A percentile compares a stretch with the other conserved stretches of the same genome.
These are phyloP conservation scores for Boletus rufocinnamomeus DNA, from an alignment of 768 basidiomycete genomes.

Conservation along the genomic window DNA sequence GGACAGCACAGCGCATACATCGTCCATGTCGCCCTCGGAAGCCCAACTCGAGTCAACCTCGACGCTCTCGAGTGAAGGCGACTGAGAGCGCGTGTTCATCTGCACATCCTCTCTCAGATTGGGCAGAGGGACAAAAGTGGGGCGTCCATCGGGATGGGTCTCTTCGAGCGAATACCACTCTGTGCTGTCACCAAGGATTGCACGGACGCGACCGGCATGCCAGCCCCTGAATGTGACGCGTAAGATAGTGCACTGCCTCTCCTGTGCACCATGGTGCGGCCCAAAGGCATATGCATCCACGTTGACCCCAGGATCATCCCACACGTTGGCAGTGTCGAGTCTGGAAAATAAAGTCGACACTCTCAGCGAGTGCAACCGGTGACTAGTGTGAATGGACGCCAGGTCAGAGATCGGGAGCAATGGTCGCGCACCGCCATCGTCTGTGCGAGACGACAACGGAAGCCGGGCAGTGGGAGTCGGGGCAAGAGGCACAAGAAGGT, in stretches of 20 bases:
- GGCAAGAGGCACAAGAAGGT: constrained; percentile 73
- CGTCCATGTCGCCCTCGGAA: constrained; percentile 13
- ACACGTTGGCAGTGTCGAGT: constrained; percentile 68
- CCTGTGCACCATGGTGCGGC: constrained; percentile 28
- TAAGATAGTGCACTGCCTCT: constrained; percentile 64
- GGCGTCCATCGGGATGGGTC: constrained; percentile 23
- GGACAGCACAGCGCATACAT: constrained; percentile 8
- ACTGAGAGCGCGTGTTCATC: neutral
- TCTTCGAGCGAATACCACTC: constrained; percentile 79
- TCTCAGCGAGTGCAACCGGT: constrained; percentile 59
- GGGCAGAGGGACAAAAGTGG: constrained; percentile 1
- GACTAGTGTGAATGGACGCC: constrained; percentile 50
- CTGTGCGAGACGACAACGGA: constrained; percentile 46
- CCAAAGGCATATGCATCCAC: constrained; percentile 66
- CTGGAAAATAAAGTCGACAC: constrained; percentile 70
- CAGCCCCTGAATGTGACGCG: constrained; percentile 76
- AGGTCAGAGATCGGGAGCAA: constrained; percentile 59
- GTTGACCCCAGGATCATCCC: constrained; percentile 51
- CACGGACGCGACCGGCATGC: constrained; percentile 62
- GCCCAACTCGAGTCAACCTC: constrained; percentile 8
- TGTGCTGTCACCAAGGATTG: constrained; percentile 69
- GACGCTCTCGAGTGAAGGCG: constrained; percentile 4
- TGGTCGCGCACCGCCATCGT: constrained; percentile 23
- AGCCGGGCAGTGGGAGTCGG: constrained; percentile 70
- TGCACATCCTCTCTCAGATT: constrained; percentile 7